Base-by-base conservation (phyloP, 169 alveolate species). In the Eimeria acervulina region DNA sequence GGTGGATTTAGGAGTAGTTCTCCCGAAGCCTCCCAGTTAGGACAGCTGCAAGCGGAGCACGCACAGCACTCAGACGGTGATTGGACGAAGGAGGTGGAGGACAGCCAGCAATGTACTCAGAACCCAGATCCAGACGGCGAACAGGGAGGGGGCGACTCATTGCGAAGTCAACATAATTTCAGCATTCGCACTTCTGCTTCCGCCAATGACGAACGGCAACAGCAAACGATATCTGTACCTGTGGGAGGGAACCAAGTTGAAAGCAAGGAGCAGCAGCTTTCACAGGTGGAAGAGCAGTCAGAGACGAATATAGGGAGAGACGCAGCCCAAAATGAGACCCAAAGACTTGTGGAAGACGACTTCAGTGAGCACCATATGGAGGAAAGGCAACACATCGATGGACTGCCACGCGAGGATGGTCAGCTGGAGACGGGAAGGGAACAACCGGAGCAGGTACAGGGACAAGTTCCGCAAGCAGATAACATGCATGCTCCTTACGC, bases 21-120 rank as follows among this genome's bases (percentile, higher is more conserved):
- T 23, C 44, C 63, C 19, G 88, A 78, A 44, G 44, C 36, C 6
- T 2, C 15, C 7, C 88, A 78, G 63, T 40, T 28, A 42, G 23
- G 63, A 66, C 61, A 0, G 40, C 88, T 3, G 88, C 66, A 15
- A 4, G 59, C 59, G 36, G 63, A 76, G 61, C 38, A 78, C 88
- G 63, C n/a, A 78, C 88, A 78, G n/a, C 66, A 78, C 59, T 47
- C 63, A n/a, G 88, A 44, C 19, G 19, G 26, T 36, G 87, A 44
- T 47, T 40, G 26, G 40, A 28, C 26, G 63, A 66, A 40, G 13
- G 88, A 42, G 68, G 42, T 8, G 40, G 21, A 1, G 8, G 42
- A 42, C 10, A 23, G 40, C 15, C 66, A 78, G 51, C 66, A 42
- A 4, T 17, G 21, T 26, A 23, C 68, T 40, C 42, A n/a, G 5